A percentile compares a stretch with the other conserved stretches of the same genome.
Evolutionary conservation across 805 yeast genomes (phyloP).

Genomic region (Sugiyamaella smithiae): DNA sequence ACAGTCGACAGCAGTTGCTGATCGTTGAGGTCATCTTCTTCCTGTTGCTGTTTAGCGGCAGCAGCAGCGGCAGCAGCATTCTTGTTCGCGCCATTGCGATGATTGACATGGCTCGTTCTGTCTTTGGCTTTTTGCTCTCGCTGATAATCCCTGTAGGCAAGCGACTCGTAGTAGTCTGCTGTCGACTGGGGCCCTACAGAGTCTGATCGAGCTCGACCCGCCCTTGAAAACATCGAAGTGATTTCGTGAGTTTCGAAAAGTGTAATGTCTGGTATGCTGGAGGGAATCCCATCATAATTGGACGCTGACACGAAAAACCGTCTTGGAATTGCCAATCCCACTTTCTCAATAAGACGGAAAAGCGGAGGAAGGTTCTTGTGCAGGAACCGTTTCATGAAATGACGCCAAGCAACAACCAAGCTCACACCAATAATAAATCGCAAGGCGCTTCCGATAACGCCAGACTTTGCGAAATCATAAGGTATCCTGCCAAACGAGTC

Average conservation of each 20-base stretch:
- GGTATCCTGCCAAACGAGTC: slow-evolving; percentile 21
- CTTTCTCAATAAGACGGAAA: slow-evolving; percentile 40
- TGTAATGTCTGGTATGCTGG: slow-evolving; percentile 35
- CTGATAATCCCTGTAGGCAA: slow-evolving; percentile 33
- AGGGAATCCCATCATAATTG: slow-evolving; percentile 34
- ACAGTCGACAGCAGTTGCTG: slow-evolving; percentile 25
- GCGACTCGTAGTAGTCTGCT: slow-evolving; percentile 41
- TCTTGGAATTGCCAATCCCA: slow-evolving; percentile 42
- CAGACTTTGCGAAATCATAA: slow-evolving; percentile 17
- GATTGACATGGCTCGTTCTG: not conserved
- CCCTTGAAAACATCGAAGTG: slow-evolving; percentile 29
- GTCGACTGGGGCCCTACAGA: slow-evolving; percentile 43
- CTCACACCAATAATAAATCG: slow-evolving; percentile 63
- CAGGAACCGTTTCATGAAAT: slow-evolving; percentile 63
- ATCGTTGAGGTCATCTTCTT: not conserved
- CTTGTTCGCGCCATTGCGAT: slow-evolving; percentile 18
- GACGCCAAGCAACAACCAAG: slow-evolving; percentile 69
- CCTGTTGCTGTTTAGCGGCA: not conserved
- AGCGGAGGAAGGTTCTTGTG: slow-evolving; percentile 57
- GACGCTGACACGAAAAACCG: slow-evolving; percentile 38
- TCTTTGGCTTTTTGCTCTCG: slow-evolving; percentile 19
- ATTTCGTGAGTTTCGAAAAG: slow-evolving; percentile 33
- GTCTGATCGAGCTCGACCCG: slow-evolving; percentile 33
- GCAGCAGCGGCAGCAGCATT: not conserved
- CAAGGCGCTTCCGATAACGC: slow-evolving; percentile 35